Base-by-base conservation (phyloP, 768 basidiomycete species). In the Punctularia strigosozonata region DNA sequence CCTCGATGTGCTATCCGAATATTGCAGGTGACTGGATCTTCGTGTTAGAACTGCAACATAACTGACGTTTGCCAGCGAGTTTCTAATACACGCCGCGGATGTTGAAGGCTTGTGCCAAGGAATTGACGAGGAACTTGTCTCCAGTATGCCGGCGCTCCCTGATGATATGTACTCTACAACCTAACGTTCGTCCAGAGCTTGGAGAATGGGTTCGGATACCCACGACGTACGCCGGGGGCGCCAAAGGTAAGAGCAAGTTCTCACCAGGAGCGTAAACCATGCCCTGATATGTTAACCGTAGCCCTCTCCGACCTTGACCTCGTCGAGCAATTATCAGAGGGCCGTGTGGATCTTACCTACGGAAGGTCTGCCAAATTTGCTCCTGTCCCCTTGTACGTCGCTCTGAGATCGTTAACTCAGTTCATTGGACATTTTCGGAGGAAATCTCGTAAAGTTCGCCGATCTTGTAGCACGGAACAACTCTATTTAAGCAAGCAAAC, bases 81-180 rank as follows among this genome's bases (percentile, higher is more conserved):
- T 99, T 47, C 62, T 99, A 31, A 69, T 99, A 20, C 95, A 99
- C 58, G 94, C 95, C 0, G 95, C 95, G n/a, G 95, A 98, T 47
- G 92, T 99, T 6, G 95, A 99, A 58, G 95, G 95, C 1, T 62
- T 98, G 18, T 98, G 95, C 56, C 78, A 91, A 62, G 95, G 95
- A 1, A 91, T 98, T 42, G 95, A 99, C 56, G 75, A 88, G 52
- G 77, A 79, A 14, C 71, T 99, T 3, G 94, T 98, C 3, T 46
- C 59, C 44, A 78, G 92, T 86, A 42, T 42, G 80, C 63, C 20
- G 23, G 14, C 34, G 5, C 10, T 15, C 28, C 13, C 19, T 12
- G 6, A 31, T 46, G 13, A 35, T 19, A 19, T 35, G 4, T 20
- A n/a, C 26, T 19, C n/a, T 19, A 19, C 22, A 39, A 20, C 53